phyloP scores from a whole-genome alignment of 148 eudicot species.

The Chenopodium formosanum region DNA sequence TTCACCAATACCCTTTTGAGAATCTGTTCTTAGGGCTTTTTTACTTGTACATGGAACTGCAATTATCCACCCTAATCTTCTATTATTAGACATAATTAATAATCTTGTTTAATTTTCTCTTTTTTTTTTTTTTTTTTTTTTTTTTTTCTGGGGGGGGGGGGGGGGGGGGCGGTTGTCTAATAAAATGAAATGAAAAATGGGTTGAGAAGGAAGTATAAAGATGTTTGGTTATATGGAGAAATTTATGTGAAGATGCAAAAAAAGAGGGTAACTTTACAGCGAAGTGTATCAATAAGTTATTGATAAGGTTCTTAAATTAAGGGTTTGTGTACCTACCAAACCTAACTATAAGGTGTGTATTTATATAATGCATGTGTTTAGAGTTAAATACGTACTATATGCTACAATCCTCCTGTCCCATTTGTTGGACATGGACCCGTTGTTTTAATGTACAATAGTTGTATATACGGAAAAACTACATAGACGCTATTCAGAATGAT shows the following conservation, averaged over 20 bases:
- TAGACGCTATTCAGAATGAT: too few species aligned
- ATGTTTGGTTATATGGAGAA: background rate
- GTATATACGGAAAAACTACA: too few species aligned
- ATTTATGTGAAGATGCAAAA: background rate
- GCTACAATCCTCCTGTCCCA: background rate
- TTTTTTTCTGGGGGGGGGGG: too few species aligned
- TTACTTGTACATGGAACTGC: conserved; percentile 27
- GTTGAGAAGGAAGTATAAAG: background rate
- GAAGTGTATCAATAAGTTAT: conserved; percentile 1
- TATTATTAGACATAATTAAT: background rate
- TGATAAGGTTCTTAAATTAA: conserved; percentile 19
- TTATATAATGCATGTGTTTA: conserved; percentile 21
- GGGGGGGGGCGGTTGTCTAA: too few species aligned
- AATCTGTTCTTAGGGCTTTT: conserved; percentile 26
- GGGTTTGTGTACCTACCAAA: conserved; percentile 19
- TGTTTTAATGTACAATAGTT: background rate
- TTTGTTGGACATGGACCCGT: background rate
- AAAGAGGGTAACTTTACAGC: conserved; percentile 31
- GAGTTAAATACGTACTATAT: background rate
- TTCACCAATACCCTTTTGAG: conserved; percentile 31
- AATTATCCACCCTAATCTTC: conserved; percentile 20
- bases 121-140: too few species aligned
- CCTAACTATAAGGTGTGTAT: conserved; percentile 20
- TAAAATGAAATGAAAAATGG: background rate
- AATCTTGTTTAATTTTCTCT: background rate